Conservation (phyloP, 768 basidiomycete genomes). For the Suillus spraguei region DNA sequence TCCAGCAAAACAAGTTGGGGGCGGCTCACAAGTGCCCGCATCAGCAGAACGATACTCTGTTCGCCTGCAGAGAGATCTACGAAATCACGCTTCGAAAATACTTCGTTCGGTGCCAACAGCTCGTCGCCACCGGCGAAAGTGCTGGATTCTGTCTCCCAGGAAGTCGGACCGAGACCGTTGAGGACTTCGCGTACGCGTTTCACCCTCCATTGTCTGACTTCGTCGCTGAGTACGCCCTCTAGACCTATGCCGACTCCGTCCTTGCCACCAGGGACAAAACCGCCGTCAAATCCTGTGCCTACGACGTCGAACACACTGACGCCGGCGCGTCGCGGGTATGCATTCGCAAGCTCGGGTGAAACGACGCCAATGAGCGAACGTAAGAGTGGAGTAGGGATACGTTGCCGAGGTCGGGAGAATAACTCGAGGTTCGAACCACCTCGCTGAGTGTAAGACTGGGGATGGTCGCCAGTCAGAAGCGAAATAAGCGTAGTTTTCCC, state of each 20-base stretch:
- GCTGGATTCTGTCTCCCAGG: constrained; percentile 41
- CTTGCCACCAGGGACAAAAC: constrained; percentile 58
- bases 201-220: constrained; percentile 41
- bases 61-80: constrained; percentile 68
- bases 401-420: constrained; percentile 62
- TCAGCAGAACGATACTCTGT: constrained; percentile 80
- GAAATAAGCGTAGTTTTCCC: constrained; percentile 95
- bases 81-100: constrained; percentile 57
- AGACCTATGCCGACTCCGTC: constrained; percentile 49
- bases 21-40: constrained; percentile 80
- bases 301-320: constrained; percentile 80
- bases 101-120: constrained; percentile 27
- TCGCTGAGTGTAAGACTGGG: constrained; percentile 84
- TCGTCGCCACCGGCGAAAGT: neutral
- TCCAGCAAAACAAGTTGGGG: constrained; percentile 83
- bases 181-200: constrained; percentile 60
- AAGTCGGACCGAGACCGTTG: constrained; percentile 57
- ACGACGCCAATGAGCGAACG: constrained; percentile 74
- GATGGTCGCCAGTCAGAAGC: constrained; percentile 91
- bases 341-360: constrained; percentile 88
- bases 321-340: constrained; percentile 76
- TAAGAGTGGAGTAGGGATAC: constrained; percentile 68
- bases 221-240: constrained; percentile 37
- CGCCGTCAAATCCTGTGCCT: constrained; percentile 88
- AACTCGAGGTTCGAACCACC: constrained; percentile 48